Evolutionary conservation across 2,329 filamentous ascomycete genomes (phyloP), one percentile per base, ranked within the genome.

Genomic region (Ascochyta koolunga): DNA sequence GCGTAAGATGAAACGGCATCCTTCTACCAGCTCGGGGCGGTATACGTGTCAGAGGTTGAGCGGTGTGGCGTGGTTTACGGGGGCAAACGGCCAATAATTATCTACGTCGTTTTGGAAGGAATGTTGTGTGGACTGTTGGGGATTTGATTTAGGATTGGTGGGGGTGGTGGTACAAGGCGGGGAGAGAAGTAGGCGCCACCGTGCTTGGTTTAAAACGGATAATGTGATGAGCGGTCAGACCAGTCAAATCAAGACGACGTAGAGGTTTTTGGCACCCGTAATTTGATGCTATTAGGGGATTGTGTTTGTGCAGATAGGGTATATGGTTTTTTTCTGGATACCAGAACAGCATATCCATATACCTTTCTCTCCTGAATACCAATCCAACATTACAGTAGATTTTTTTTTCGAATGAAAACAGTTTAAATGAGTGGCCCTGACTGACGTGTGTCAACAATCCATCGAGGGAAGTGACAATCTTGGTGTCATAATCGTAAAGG

Each of bases 351-450:
- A 16, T 13, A 21, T 32, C 32, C 39, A n/a, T 24, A 18, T 41
- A 29, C 27, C 18, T 2, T 21, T n/a, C 16, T 22, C 18, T n/a
- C 16, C 5, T 29, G 21, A 15, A 11, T n/a, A 15, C 3, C 13
- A 13, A 7, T 29, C 8, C 19, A 18, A 33, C 7, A 32, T 29
- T 24, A 38, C 13, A 25, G 40, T 2, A 16, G 7, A 18, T 25
- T 2, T 11, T 31, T 19, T 1, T 40, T 35, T 15, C 27, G 4
- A 27, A 19, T 9, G 32, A 32, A 27, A 8, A 13, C 25, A 27
- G 18, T 18, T 18, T n/a, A 54, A 62, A 61, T 25, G 61, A 64
- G 47, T 56, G 60, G 58, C 60, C 61, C 60, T 64, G 60, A 44
- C 60, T 64, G 60, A 44, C 60, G 47, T 46, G 35, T 50, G 43